A percentile compares a stretch with the other conserved stretches of the same genome.
Evolutionary conservation across 106 monocot genomes (phyloP).

Genomic region (Hemerocallis citrina): DNA sequence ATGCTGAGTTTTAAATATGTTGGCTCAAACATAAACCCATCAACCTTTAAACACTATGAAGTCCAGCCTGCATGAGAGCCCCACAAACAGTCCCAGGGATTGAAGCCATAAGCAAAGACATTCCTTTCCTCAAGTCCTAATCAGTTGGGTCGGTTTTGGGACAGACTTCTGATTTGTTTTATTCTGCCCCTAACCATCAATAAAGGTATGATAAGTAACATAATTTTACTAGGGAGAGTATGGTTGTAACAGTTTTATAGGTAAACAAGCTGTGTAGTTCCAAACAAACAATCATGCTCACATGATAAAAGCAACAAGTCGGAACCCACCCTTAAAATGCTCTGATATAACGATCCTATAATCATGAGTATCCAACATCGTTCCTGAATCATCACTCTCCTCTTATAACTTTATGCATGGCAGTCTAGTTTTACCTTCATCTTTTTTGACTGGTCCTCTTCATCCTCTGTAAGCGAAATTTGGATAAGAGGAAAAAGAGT

Average conservation of each 20-base stretch:
- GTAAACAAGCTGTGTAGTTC: neutral
- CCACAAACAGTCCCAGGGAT: neutral
- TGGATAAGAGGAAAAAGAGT: no score
- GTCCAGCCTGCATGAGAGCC: slow-evolving; percentile 1
- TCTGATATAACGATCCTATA: neutral
- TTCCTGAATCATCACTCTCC: slow-evolving; percentile 5
- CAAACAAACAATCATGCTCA: no score
- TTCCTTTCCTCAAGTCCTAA: neutral
- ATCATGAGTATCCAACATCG: slow-evolving; percentile 1
- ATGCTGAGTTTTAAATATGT: neutral
- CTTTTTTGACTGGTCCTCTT: slow-evolving; percentile 12
- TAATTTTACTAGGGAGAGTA: neutral
- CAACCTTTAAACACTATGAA: neutral
- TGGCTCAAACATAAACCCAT: neutral
- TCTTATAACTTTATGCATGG: slow-evolving; percentile 5
- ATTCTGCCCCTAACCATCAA: neutral
- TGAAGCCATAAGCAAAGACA: neutral
- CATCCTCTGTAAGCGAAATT: neutral
- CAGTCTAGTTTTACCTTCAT: slow-evolving; percentile 11
- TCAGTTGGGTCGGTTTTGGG: neutral
- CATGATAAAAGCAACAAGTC: slow-evolving; percentile 6
- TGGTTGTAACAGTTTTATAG: neutral
- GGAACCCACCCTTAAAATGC: slow-evolving; percentile 2
- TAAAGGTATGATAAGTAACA: neutral
- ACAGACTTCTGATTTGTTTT: neutral